Evolutionary conservation across 2,329 filamentous ascomycete genomes (phyloP), one percentile per base, ranked within the genome.

Genomic region (Venturia pyrina): DNA sequence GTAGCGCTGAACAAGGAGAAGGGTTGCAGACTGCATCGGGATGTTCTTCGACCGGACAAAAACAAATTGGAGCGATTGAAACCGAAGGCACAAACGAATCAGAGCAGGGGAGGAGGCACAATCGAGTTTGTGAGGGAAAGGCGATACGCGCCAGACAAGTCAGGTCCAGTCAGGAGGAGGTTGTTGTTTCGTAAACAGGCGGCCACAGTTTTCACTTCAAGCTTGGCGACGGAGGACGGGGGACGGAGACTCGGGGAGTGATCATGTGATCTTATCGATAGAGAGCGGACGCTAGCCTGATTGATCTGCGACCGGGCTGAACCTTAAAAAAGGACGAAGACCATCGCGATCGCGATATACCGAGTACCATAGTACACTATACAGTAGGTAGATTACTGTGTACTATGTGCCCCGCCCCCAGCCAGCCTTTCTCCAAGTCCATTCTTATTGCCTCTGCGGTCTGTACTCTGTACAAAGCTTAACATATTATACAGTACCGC

Each of bases 61-160:
- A 64, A 37, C 32, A 40, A 63, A n/a, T n/a, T n/a, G n/a, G n/a
- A 53, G 40, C 19, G 62, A 64, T 44, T 50, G 41, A 64, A 64
- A 62, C 34, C 44, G 34, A 50, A 17, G 24, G 1, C 21, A 24
- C 5, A 64, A 50, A 53, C 62, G 62, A 64, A 64, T 64, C 62
- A 37, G 32, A 64, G 46, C 41, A 50, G 40, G 62, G 46, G 40
- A 32, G 28, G 53, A n/a, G 53, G 37, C 28, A 59, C 5, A 59
- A 37, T 59, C 17, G 53, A 37, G 53, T 34, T 28, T 53, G 19
- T 59, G 53, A 37, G 53, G 53, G 37, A 4, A 59, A 59, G 53
- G 17, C 53, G 53, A 59, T 37, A 59, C 53, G 53, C 53, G 53
- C 53, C 53, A 37, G 53, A 37, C 53, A 40, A 1, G 37, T 8